Evolutionary conservation across 2,329 filamentous ascomycete genomes (phyloP), one percentile per base, ranked within the genome.

Genomic region (Diaporthe velutina): DNA sequence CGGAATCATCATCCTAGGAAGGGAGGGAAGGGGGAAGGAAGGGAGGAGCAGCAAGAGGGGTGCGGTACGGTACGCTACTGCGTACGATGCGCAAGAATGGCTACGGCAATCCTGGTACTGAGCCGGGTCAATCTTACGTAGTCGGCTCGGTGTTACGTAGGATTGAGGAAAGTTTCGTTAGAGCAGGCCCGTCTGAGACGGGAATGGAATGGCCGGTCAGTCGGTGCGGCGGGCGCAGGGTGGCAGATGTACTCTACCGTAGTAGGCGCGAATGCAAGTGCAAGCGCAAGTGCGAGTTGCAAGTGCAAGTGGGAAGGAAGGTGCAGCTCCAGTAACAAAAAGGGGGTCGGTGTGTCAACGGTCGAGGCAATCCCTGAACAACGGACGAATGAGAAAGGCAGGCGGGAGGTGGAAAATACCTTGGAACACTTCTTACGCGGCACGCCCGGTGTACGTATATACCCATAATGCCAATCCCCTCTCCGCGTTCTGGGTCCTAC

Each of bases 41-140:
- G 61, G 64, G 45, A 38, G 64, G 64, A 54, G 60, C 33, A 40
- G 33, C 28, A 55, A 33, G 8, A 45, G 58, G 54, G 67, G 30
- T 33, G 10, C 22, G 33, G 52, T 30, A 35, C 35, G 48, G 67
- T 22, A 30, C 40, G 35, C 22, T 17, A 25, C 38, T 25, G 57
- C 17, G 33, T 40, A 40, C 15, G 40, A 30, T 60, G 35, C 15
- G 19, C 15, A n/a, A 22, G 33, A 38, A 19, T 4, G 52, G 28
- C 3, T 33, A n/a, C 52, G 25, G 25, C 28, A 55, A 19, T 4
- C 57, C 38, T 61, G 38, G 38, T 42, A 38, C 58, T 42, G 19
- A 6, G 25, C n/a, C 35, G 58, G 61, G 50, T 33, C 54, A 58
- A 70, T 73, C 38, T 57, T 71, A 70, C 52, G 60, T 70, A 68